Percentiles rank a stretch among this genome's conserved stretches.
These are phyloP conservation scores for Quercus cerris DNA, from an alignment of 306 rosid species.

Conservation along the genomic window DNA sequence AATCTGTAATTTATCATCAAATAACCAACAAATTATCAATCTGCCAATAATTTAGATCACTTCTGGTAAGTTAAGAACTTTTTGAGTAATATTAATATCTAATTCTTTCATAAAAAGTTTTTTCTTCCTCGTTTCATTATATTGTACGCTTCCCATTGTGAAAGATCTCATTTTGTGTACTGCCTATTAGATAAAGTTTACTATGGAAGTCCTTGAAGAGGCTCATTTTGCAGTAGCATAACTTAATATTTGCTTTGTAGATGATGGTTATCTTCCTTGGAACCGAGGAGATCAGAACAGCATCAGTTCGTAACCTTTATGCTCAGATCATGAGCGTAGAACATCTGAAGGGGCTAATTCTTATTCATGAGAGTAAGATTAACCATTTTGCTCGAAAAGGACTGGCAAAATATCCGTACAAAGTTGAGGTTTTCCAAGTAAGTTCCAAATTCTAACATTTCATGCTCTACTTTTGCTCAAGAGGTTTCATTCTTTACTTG, in stretches of 20 bases:
- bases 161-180: too few relatives aligned
- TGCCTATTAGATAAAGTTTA: too few relatives aligned
- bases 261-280: conserved; percentile 39
- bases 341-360: conserved; percentile 28
- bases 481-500: too few relatives aligned
- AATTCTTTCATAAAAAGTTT: too few relatives aligned
- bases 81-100: too few relatives aligned
- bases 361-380: conserved; percentile 42
- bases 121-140: too few relatives aligned
- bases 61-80: too few relatives aligned
- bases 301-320: not conserved
- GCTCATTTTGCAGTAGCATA: not conserved
- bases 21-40: too few relatives aligned
- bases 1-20: too few relatives aligned
- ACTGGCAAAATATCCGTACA: conserved; percentile 14
- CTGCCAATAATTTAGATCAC: too few relatives aligned
- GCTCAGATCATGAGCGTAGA: conserved; percentile 20
- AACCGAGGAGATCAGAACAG: conserved; percentile 24
- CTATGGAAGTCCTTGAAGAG: too few relatives aligned
- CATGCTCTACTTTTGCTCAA: not conserved
- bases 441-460: conserved; percentile 3
- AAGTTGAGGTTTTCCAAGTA: conserved; percentile 44
- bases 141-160: too few relatives aligned
- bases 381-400: conserved; percentile 29
- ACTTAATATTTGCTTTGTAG: conserved; percentile 22